Evolutionary conservation across 768 basidiomycete genomes (phyloP), one percentile per base, ranked within the genome.

Genomic region (Lyophyllum atratum): DNA sequence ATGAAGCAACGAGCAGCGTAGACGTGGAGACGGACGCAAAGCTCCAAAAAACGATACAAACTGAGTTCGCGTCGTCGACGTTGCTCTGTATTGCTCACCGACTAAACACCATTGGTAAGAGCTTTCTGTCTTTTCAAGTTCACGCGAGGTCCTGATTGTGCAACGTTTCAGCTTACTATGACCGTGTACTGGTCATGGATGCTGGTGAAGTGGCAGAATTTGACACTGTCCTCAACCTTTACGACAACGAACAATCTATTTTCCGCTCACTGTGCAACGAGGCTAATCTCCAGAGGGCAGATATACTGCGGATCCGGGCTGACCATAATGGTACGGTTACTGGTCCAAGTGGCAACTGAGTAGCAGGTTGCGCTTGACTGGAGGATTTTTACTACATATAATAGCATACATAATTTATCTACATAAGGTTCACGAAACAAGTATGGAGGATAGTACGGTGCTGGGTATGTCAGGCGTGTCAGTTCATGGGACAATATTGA

Each of bases 221-320:
- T 65, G 90, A 90, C 70, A 86, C 86, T 1, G 89, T 90, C 3
- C 75, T 87, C 40, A 80, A 77, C 58, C 80, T 92, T 3, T 85
- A 84, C 62, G 82, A 86, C 65, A 78, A 77, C 55, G 72, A 79
- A 50, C 76, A 78, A 52, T 89, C 87, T 1, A 84, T 90, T 49
- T 90, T 90, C 77, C 77, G 87, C n/a, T 81, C 83, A 3, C 79
- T 90, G 24, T 91, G 89, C 64, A 76, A 87, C 53, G 85, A 89
- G 63, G 86, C 86, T 6, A 78, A 78, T 58, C 70, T 90, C 17
- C 72, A 75, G 11, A 71, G 85, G 37, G 70, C 73, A 26, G 85
- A 85, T 68, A 87, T 90, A 51, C 55, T 84, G 25, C 76, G 78
- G 48, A 83, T 87, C 37, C 70, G 74, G n/a, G 66, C 67, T 31